phyloP scores from a whole-genome alignment of 1,139 yeast species.

The Hansenula sp. region DNA sequence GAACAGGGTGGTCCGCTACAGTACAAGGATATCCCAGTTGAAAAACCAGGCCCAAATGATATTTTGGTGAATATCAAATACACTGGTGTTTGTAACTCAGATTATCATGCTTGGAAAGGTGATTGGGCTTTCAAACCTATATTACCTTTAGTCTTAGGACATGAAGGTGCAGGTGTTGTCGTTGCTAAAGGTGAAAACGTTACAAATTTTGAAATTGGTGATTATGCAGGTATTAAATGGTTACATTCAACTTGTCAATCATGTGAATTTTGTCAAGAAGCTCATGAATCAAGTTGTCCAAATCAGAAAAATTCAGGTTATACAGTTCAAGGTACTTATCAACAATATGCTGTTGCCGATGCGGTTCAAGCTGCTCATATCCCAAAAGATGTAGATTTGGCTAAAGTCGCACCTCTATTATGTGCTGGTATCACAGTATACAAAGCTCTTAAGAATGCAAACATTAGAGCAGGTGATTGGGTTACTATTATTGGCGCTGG shows the following conservation, averaged over 20 bases:
- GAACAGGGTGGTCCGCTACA: constrained; percentile 29
- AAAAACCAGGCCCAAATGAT: constrained; percentile 40
- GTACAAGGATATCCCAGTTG: constrained; percentile 40
- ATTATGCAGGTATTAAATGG: constrained; percentile 60
- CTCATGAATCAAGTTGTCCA: constrained; percentile 53
- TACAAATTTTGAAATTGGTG: constrained; percentile 53
- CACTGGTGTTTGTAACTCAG: constrained; percentile 48
- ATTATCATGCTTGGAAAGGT: constrained; percentile 46
- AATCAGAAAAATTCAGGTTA: constrained; percentile 55
- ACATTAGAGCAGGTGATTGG: constrained; percentile 48
- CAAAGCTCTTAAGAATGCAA: neutral
- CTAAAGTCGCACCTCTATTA: constrained; percentile 53
- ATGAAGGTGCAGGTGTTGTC: constrained; percentile 65
- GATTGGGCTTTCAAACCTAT: constrained; percentile 43
- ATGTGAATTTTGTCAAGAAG: constrained; percentile 51
- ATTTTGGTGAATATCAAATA: constrained; percentile 40
- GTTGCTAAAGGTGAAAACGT: constrained; percentile 54
- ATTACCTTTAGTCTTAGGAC: constrained; percentile 52
- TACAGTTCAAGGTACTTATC: constrained; percentile 65
- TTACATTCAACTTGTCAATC: constrained; percentile 52
- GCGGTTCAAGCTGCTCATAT: constrained; percentile 59
- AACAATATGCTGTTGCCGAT: constrained; percentile 62
- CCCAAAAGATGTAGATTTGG: constrained; percentile 52
- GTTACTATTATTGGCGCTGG: constrained; percentile 63
- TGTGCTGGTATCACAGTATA: constrained; percentile 25